phyloP scores from a whole-genome alignment of 495 filamentous ascomycete genomes.

The Acidiella bohemica region DNA sequence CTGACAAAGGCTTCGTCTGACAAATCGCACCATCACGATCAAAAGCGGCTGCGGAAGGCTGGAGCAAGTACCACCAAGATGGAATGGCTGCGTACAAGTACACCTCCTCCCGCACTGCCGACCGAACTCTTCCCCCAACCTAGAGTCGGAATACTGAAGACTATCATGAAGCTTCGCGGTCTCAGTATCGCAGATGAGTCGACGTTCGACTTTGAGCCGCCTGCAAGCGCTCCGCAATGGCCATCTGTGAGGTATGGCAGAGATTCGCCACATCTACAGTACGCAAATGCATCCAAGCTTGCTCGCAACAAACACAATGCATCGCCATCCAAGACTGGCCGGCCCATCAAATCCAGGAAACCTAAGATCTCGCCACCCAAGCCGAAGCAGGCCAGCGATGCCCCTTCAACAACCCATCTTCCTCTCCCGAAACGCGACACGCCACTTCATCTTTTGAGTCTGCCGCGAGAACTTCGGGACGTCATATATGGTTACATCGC shows the following conservation, averaged over 20 bases:
- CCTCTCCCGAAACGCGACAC: no score
- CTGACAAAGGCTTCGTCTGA: no score
- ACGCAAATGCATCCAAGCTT: neutral
- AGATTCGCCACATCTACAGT: constrained; percentile 6
- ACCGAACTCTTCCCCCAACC: neutral
- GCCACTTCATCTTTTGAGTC: no score
- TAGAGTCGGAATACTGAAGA: constrained; percentile 4
- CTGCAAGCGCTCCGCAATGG: neutral
- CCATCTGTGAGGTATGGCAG: constrained; percentile 1
- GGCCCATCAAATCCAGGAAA: neutral
- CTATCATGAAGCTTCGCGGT: constrained; percentile 4
- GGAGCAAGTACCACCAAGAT: neutral
- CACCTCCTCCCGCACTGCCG: neutral
- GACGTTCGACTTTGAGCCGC: constrained; percentile 3
- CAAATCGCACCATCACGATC: no score
- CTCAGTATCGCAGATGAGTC: constrained; percentile 4
- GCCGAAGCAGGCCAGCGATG: no score
- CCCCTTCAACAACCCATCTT: no score
- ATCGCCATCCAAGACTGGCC: no score
- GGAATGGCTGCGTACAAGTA: neutral
- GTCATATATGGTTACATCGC: no score
- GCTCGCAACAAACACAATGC: neutral
- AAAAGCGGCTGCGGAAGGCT: no score
- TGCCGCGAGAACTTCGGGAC: no score
- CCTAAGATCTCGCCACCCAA: no score